Evolutionary conservation across 257 asterid genomes (phyloP), one percentile per base, ranked within the genome.

Genomic region (Osmanthus fragrans): DNA sequence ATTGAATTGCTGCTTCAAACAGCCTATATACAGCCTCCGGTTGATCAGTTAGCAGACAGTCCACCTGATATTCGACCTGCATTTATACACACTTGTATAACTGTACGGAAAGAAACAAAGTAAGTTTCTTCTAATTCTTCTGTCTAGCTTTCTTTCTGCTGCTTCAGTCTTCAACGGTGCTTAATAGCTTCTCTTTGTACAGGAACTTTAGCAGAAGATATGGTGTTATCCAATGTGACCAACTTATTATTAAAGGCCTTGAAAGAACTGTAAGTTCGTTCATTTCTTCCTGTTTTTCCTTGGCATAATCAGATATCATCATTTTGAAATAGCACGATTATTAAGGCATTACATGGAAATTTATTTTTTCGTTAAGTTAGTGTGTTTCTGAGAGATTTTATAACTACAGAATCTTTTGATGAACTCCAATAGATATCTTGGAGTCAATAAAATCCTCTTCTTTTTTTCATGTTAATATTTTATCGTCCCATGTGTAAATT

Each of bases 21-120:
- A 33, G 99, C 99, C 64, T 92, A 88, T 80, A 91, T 95, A 76
- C 99, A 92, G 83, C 76, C 93, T 64, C 95, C 96, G 1, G 89
- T 78, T 19, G 84, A 86, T 84, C 96, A 91, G 78, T 82, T 75
- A 40, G 82, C 85, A 70, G 98, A 91, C 56, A 78, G 81, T 73
- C 84, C 99, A 80, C 97, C 97, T 66, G 99, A 95, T 80, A 76
- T 95, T 82, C 90, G 96, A 77, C 99, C 99, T 80, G 99, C 99
- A 75, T 95, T 95, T 85, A 65, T 77, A 47, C 98, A 92, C 84
- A 86, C 97, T 79, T 40, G 54, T 45, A 45, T 80, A 82, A 88
- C 84, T 71, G 85, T 90, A 76, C 15, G 85, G 73, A 94, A 81
- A 82, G 96, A 82, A 73, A 76, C 80, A 70, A 89, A 83, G 96